These are phyloP conservation scores for Ceratocystis huliohia DNA, from an alignment of 2,329 filamentous ascomycete genomes.

Conservation along the genomic window DNA sequence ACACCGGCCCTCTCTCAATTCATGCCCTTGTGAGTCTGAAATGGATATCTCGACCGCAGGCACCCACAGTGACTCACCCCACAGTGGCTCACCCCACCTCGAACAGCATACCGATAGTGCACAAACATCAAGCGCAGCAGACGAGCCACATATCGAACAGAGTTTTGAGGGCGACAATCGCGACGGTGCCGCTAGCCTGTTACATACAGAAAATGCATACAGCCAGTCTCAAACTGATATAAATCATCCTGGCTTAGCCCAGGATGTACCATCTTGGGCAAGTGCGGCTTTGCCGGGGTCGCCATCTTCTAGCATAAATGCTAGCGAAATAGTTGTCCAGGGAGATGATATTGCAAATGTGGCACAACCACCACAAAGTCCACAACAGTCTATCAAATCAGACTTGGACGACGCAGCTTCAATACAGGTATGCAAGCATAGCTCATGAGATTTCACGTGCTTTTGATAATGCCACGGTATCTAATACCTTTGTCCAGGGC, in stretches of 20 bases:
- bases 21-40: background rate
- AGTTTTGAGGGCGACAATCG: background rate
- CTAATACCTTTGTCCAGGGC: conserved; percentile 32
- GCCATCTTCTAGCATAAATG: background rate
- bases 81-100: background rate
- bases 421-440: conserved; percentile 47
- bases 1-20: background rate
- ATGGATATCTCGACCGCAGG: background rate
- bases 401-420: conserved; percentile 77
- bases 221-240: background rate
- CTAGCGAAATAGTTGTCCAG: background rate
- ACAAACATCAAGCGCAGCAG: background rate
- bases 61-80: background rate
- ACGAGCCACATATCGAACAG: background rate
- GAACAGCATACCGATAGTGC: background rate
- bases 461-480: background rate
- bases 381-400: conserved; percentile 55
- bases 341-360: background rate
- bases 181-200: background rate
- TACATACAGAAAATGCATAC: conserved; percentile 28
- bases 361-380: conserved; percentile 46
- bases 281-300: background rate
- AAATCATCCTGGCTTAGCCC: background rate
- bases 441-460: conserved; percentile 25
- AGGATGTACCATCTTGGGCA: background rate